Evolutionary conservation across 371 early-diverging fungal species (phyloP), one percentile per base, ranked within the genome.

Genomic region (Rhizopus delemar): DNA sequence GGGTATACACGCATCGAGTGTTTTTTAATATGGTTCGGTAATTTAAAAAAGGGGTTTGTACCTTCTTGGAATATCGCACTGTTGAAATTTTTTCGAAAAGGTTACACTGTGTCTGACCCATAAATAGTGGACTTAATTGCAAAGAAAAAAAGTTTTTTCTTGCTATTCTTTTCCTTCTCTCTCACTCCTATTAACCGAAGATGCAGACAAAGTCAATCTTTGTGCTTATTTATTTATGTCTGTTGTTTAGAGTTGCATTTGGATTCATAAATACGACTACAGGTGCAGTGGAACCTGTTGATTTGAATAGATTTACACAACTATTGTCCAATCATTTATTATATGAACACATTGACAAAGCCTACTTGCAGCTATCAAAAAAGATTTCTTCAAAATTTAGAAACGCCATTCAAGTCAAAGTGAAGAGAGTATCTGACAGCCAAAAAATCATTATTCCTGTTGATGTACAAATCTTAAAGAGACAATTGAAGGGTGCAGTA

Each of bases 341-440:
- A 43, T 57, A 57, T 41, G 69, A 68, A 31, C 69, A 68, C 51
- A 57, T 57, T 22, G 64, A 68, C 39, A 61, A 66, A 35, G 67
- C 67, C 2, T 66, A 56, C 46, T 12, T 11, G 9, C 67, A 59
- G 32, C 46, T 66, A 8, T 57, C 62, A 3, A 62, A 34, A 52
- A 61, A 58, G 32, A 66, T 66, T 7, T 66, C 67, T 12, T 50
- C 39, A 8, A 62, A 66, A 41, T 66, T 66, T 35, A 49, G 67
- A 59, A 59, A 66, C 51, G 62, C 59, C 8, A 62, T 66, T 13
- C 62, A 62, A 12, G 51, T 66, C 50, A 57, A 46, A 41, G 45
- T 66, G 5, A 66, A 52, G 41, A 62, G 54, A 16, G 39, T 61
- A 29, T 31, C 38, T 28, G 45, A 13, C 49, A 49, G 41, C 41